phyloP scores from a whole-genome alignment of 75 land plant species.

The Pinus taeda region DNA sequence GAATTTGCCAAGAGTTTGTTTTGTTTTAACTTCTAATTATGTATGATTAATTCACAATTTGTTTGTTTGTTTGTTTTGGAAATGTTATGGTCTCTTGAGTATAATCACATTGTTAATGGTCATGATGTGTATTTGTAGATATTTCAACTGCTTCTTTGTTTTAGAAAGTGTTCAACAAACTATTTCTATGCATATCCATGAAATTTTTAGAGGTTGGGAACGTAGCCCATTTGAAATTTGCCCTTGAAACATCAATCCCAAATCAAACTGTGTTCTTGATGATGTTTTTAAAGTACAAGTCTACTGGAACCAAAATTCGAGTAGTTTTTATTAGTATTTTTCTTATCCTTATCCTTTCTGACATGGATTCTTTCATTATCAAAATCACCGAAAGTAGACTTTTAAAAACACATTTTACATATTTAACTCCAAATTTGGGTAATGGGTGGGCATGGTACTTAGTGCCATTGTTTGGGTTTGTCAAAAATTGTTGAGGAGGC shows the following conservation, averaged over 20 bases:
- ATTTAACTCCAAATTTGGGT: too few species aligned
- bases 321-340: too few species aligned
- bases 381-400: too few species aligned
- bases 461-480: too few species aligned
- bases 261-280: not conserved
- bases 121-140: too few species aligned
- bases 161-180: not conserved
- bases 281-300: not conserved
- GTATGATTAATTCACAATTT: not conserved
- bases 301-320: not conserved
- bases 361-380: too few species aligned
- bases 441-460: too few species aligned
- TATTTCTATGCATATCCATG: not conserved
- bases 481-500: too few species aligned
- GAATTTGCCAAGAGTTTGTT: not conserved
- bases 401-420: too few species aligned
- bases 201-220: not conserved
- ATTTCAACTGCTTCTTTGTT: not conserved
- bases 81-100: not conserved
- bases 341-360: too few species aligned
- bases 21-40: not conserved
- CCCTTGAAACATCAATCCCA: not conserved
- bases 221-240: not conserved
- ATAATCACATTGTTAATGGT: too few species aligned
- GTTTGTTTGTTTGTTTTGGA: not conserved